phyloP scores from a whole-genome alignment of 2,329 filamentous ascomycete species.

The Nannizzia gypsea region DNA sequence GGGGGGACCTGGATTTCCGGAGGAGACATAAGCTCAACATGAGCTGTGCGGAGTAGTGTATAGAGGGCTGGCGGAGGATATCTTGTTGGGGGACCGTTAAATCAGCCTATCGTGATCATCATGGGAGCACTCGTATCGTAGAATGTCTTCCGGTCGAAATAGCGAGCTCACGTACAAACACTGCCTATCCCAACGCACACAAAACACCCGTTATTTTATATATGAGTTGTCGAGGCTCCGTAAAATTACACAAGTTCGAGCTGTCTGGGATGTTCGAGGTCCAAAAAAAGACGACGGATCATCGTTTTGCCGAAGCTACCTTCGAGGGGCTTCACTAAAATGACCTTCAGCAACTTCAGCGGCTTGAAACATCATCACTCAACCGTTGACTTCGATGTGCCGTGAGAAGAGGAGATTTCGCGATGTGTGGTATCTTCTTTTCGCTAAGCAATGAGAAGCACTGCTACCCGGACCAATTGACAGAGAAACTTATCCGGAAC shows the following conservation, averaged over 20 bases:
- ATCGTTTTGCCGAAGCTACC: not conserved
- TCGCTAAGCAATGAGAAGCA: slow-evolving; percentile 30
- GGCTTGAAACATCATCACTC: not conserved
- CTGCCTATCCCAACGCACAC: not conserved
- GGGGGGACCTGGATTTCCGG: slow-evolving; percentile 4
- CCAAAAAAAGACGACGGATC: not conserved
- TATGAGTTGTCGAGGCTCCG: not conserved
- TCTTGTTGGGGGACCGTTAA: not conserved
- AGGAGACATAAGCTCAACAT: slow-evolving; percentile 13
- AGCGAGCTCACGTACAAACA: not conserved
- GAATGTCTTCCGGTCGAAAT: not conserved
- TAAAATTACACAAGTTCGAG: not conserved
- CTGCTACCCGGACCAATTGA: slow-evolving; percentile 24
- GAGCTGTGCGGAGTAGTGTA: not conserved
- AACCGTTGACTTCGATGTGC: too few species aligned
- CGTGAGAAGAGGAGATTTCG: not conserved
- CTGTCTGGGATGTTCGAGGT: too few species aligned
- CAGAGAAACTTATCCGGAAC: slow-evolving; percentile 25
- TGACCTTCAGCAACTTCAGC: not conserved
- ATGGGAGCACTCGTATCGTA: not conserved
- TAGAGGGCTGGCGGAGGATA: not conserved
- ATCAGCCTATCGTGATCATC: not conserved
- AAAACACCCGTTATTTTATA: not conserved
- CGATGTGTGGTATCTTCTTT: slow-evolving; percentile 43
- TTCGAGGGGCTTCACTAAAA: not conserved